Conservation (phyloP, 169 alveolate genomes). For the Miamiensis avidus region DNA sequence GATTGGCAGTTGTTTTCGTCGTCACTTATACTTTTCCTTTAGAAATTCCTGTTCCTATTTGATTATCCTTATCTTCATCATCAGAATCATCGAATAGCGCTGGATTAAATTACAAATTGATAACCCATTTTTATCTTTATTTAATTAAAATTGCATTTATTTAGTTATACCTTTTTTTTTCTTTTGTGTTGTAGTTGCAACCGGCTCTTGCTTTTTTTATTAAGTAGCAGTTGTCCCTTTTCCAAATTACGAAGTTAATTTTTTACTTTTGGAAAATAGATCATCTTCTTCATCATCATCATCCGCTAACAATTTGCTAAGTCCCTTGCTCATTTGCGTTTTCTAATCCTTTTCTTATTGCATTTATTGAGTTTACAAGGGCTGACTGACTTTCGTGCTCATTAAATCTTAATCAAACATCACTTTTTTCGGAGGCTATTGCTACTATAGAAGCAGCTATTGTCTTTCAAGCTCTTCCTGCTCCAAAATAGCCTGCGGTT, state of each 20-base stretch:
- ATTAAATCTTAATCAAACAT: background rate
- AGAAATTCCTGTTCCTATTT: background rate
- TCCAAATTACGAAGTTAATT: background rate
- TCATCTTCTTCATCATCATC: background rate
- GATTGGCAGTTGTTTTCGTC: background rate
- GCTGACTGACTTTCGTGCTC: background rate
- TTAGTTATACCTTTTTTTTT: too few relatives aligned
- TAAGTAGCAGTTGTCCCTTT: background rate
- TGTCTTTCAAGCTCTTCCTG: background rate
- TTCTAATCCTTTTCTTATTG: too few relatives aligned
- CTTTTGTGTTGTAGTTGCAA: background rate
- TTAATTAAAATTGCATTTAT: too few relatives aligned
- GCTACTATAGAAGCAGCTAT: background rate
- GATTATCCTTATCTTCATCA: background rate
- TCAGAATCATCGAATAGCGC: background rate
- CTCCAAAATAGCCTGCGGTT: background rate
- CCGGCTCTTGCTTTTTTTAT: background rate
- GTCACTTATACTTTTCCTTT: background rate
- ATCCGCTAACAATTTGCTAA: background rate
- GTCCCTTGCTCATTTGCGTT: background rate
- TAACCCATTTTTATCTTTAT: too few relatives aligned
- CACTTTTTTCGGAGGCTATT: background rate
- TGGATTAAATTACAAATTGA: too few relatives aligned
- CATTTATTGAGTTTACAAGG: background rate
- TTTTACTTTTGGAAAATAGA: background rate